These are phyloP conservation scores for Colletotrichum paranaense DNA, from an alignment of 2,329 filamentous ascomycete species.

Conservation along the genomic window DNA sequence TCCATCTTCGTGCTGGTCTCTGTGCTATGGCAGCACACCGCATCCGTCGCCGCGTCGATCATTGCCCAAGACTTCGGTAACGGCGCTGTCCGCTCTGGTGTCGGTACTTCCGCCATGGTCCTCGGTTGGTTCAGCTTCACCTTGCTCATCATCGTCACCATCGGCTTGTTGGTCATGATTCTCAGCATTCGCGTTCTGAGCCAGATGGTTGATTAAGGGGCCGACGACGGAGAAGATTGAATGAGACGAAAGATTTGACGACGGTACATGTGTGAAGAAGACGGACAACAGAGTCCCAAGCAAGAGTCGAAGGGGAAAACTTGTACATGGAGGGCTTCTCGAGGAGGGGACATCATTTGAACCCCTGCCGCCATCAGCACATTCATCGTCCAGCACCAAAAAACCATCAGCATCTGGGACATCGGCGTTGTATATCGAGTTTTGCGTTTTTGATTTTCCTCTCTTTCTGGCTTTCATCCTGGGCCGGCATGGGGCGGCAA, in stretches of 20 bases:
- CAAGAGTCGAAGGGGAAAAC: background rate
- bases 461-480: constrained; percentile 23
- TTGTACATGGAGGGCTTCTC: constrained; percentile 21
- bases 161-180: constrained; percentile 96
- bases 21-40: constrained; percentile 91
- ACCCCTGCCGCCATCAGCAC: constrained; percentile 2
- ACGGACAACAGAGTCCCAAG: constrained; percentile 3
- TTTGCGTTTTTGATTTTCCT: constrained; percentile 15
- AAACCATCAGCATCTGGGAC: constrained; percentile 31
- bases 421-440: constrained; percentile 29
- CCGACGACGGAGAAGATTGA: constrained; percentile 6
- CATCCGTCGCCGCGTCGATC: constrained; percentile 92
- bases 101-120: constrained; percentile 96
- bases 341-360: background rate
- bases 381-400: constrained; percentile 26
- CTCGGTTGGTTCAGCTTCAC: constrained; percentile 98
- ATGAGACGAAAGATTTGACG: background rate
- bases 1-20: constrained; percentile 80
- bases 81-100: constrained; percentile 85
- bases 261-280: constrained; percentile 14
- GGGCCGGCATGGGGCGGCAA: constrained; percentile 23
- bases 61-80: constrained; percentile 95
- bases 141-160: constrained; percentile 92
- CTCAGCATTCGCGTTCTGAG: constrained; percentile 87
- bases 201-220: constrained; percentile 56